Conservation (phyloP, 176 grass and related monocot species). For the Musa schizocarpa region DNA sequence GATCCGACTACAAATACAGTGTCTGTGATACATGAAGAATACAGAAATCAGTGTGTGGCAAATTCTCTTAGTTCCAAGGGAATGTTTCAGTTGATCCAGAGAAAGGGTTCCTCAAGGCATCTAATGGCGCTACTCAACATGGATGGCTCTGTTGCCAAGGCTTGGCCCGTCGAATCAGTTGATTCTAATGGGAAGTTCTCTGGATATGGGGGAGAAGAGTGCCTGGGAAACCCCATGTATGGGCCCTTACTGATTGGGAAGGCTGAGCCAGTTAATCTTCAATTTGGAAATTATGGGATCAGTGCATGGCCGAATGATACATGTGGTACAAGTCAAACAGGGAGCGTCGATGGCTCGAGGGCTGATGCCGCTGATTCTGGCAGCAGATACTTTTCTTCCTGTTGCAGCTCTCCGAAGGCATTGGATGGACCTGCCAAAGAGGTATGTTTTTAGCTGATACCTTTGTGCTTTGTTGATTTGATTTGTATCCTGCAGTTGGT, state of each 20-base stretch:
- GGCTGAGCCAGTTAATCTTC: slow-evolving; percentile 68
- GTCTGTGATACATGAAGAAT: slow-evolving; percentile 63
- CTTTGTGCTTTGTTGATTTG: slow-evolving; percentile 8
- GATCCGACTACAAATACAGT: slow-evolving; percentile 72
- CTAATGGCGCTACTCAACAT: slow-evolving; percentile 77
- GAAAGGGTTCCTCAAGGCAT: slow-evolving; percentile 66
- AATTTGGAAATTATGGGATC: slow-evolving; percentile 79
- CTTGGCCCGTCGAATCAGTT: slow-evolving; percentile 59
- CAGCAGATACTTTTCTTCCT: slow-evolving; percentile 43
- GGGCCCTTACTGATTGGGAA: slow-evolving; percentile 50
- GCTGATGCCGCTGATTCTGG: slow-evolving; percentile 36
- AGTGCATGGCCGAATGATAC: slow-evolving; percentile 68
- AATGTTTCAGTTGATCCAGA: slow-evolving; percentile 84
- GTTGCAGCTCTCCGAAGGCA: slow-evolving; percentile 72
- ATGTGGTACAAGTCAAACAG: slow-evolving; percentile 57
- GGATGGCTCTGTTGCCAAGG: slow-evolving; percentile 79
- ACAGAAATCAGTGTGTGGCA: slow-evolving; percentile 66
- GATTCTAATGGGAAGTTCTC: slow-evolving; percentile 17
- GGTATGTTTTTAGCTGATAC: slow-evolving; percentile 29
- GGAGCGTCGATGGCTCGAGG: slow-evolving; percentile 55
- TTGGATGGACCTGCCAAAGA: slow-evolving; percentile 75
- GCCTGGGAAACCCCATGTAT: slow-evolving; percentile 28
- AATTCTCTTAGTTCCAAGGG: slow-evolving; percentile 86
- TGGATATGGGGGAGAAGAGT: slow-evolving; percentile 23
- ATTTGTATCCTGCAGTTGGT: background rate